These are phyloP conservation scores for Arxiozyma slooffiae DNA, from an alignment of 1,139 yeast species.

Conservation along the genomic window DNA sequence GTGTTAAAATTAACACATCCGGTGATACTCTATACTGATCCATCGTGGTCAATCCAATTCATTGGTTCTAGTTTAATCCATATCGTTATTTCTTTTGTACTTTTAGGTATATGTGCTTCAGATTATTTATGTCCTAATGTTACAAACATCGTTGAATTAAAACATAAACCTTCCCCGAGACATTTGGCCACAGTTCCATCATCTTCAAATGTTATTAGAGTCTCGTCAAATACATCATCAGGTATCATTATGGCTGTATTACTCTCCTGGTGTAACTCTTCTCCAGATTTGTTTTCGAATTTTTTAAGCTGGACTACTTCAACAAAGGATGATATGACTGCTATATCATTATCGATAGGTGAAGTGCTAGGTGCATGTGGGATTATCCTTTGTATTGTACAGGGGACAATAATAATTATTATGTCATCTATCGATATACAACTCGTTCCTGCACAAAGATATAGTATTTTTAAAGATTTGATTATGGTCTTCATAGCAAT, in stretches of 20 bases:
- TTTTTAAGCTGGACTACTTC: constrained; percentile 36
- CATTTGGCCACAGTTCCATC: not conserved
- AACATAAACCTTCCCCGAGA: constrained; percentile 2
- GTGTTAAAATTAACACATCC: constrained; percentile 24
- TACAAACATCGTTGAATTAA: constrained; percentile 21
- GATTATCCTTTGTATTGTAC: constrained; percentile 29
- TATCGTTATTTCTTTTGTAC: constrained; percentile 20
- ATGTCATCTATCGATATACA: constrained; percentile 20
- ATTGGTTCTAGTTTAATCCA: constrained; percentile 19
- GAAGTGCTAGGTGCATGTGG: constrained; percentile 45
- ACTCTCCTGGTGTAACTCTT: constrained; percentile 84
- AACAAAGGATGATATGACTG: constrained; percentile 38
- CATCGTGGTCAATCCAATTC: constrained; percentile 14
- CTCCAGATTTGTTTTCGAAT: constrained; percentile 84
- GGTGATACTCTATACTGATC: constrained; percentile 16
- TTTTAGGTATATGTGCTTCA: constrained; percentile 29
- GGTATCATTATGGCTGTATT: constrained; percentile 33
- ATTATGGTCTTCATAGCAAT: constrained; percentile 21
- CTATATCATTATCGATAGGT: constrained; percentile 67
- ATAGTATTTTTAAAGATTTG: constrained; percentile 21
- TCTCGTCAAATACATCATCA: constrained; percentile 6
- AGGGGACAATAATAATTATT: constrained; percentile 27
- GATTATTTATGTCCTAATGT: constrained; percentile 30
- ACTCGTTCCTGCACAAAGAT: constrained; percentile 15
- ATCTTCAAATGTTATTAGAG: not conserved